Percentiles rank a stretch among this genome's conserved stretches.
These are phyloP conservation scores for Hypoxylon sp. DNA, from an alignment of 2,329 filamentous ascomycete genomes.

Conservation along the genomic window DNA sequence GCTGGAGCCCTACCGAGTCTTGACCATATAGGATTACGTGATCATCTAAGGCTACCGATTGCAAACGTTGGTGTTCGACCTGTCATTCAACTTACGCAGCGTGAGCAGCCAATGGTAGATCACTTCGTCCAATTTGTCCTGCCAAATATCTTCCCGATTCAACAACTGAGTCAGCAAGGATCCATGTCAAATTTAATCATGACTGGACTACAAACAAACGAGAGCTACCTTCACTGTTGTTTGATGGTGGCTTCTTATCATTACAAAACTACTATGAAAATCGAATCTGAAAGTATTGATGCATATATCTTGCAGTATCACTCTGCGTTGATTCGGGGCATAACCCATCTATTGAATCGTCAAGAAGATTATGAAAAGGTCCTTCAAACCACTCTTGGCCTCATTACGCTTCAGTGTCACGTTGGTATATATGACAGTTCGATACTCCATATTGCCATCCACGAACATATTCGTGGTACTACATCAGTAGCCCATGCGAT, in stretches of 20 bases:
- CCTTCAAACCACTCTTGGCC: background rate
- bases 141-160: background rate
- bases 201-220: conserved; percentile 1
- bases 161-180: background rate
- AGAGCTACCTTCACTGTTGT: conserved; percentile 3
- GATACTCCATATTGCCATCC: background rate
- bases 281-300: background rate
- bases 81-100: background rate
- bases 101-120: background rate
- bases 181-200: background rate
- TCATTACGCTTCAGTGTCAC: background rate
- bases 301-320: background rate
- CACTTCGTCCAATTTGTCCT: background rate
- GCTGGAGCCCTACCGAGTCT: background rate
- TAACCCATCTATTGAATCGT: background rate
- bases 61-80: background rate
- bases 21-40: background rate
- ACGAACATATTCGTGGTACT: background rate
- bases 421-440: conserved; percentile 1
- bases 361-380: background rate
- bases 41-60: background rate
- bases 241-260: background rate
- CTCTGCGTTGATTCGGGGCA: background rate
- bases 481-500: background rate
- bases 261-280: background rate